Evolutionary conservation across 495 filamentous ascomycete genomes (phyloP).

Genomic region (Penicillium paradoxum): DNA sequence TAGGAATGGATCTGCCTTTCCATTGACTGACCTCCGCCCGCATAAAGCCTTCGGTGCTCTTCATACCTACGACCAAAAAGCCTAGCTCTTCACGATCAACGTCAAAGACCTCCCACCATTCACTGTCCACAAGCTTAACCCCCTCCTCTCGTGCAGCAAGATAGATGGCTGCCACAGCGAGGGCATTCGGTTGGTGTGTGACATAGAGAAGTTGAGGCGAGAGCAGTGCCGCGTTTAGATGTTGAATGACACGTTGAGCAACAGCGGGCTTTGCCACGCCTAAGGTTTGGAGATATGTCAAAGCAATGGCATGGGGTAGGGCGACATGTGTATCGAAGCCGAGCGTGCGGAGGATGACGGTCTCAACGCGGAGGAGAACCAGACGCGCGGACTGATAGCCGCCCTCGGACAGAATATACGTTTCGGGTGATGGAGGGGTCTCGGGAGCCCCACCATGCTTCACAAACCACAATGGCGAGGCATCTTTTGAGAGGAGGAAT

Average conservation of each 20-base stretch:
- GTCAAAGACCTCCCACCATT: conserved; percentile 99
- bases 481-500: conserved; percentile 63
- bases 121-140: conserved; percentile 68
- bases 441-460: conserved; percentile 27
- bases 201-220: conserved; percentile 87
- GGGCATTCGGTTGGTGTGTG: conserved; percentile 79
- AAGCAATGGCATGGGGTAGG: conserved; percentile 78
- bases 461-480: conserved; percentile 55
- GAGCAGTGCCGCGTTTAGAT: conserved; percentile 78
- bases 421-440: conserved; percentile 44
- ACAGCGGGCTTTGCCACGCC: conserved; percentile 51
- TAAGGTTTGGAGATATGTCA: conserved; percentile 90
- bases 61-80: conserved; percentile 83
- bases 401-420: conserved; percentile 70
- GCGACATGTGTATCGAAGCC: conserved; percentile 80
- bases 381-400: conserved; percentile 58
- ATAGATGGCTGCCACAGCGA: conserved; percentile 88
- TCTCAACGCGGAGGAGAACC: conserved; percentile 64
- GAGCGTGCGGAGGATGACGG: conserved; percentile 66
- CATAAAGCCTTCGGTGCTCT: conserved; percentile 72
- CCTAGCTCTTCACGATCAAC: conserved; percentile 93
- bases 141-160: conserved; percentile 74
- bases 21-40: conserved; percentile 47
- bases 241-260: conserved; percentile 58
- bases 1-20: conserved; percentile 35